Evolutionary conservation across 164 flowering plant species (phyloP).

Genomic region (Santalum album): DNA sequence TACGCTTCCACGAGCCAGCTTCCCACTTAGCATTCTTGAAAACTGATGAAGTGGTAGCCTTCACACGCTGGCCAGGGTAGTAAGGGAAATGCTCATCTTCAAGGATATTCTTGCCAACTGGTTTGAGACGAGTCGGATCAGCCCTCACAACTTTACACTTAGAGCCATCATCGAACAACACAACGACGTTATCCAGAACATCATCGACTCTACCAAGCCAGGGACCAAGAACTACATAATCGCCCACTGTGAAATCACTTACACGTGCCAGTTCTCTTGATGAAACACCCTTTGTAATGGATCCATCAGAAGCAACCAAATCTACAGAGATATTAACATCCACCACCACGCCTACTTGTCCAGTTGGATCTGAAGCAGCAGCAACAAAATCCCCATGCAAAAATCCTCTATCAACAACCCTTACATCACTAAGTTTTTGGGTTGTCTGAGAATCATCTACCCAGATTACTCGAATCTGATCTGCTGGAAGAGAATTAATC

Average conservation of each 20-base stretch:
- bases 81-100: conserved; percentile 81
- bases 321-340: conserved; percentile 72
- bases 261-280: conserved; percentile 67
- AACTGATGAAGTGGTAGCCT: conserved; percentile 71
- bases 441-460: conserved; percentile 61
- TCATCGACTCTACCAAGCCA: conserved; percentile 98
- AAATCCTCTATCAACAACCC: conserved; percentile 74
- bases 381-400: conserved; percentile 94
- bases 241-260: conserved; percentile 74
- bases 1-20: conserved; percentile 82
- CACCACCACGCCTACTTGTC: conserved; percentile 84
- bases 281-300: conserved; percentile 46
- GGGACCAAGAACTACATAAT: conserved; percentile 82
- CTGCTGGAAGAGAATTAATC: conserved; percentile 40
- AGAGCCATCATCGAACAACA: conserved; percentile 89
- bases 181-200: conserved; percentile 83
- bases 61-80: conserved; percentile 93
- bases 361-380: conserved; percentile 67
- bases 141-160: conserved; percentile 76
- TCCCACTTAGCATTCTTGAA: conserved; percentile 80
- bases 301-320: conserved; percentile 51
- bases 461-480: conserved; percentile 86
- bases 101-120: conserved; percentile 48
- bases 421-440: conserved; percentile 39
- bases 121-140: conserved; percentile 73